Evolutionary conservation across 2,329 filamentous ascomycete genomes (phyloP).

Genomic region (Orbilia brochopaga): DNA sequence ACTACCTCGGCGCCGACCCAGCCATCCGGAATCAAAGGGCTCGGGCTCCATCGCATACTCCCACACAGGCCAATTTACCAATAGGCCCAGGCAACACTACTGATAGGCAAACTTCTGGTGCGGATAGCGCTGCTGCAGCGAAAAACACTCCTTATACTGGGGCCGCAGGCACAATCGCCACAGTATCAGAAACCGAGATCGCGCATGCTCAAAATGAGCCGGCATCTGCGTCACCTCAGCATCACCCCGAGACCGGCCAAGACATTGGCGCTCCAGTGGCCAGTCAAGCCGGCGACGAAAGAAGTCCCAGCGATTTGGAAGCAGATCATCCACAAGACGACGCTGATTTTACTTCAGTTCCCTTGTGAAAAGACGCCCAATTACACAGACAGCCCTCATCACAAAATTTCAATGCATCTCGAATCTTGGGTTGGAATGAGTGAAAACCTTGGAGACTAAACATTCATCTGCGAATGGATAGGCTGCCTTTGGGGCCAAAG

Average conservation of each 20-base stretch:
- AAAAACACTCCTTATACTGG: background rate
- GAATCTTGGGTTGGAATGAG: background rate
- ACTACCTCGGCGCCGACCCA: constrained; percentile 84
- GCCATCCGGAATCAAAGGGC: constrained; percentile 31
- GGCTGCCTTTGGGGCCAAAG: too few relatives aligned
- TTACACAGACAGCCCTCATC: too few relatives aligned
- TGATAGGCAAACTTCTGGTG: constrained; percentile 33
- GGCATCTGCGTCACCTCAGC: constrained; percentile 2
- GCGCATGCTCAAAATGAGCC: background rate
- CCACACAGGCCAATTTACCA: constrained; percentile 15
- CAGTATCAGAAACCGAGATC: constrained; percentile 13
- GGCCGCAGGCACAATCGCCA: background rate
- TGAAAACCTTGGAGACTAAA: background rate
- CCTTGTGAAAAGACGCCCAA: constrained; percentile 15
- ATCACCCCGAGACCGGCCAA: background rate
- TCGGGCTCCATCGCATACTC: constrained; percentile 27
- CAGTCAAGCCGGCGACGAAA: constrained; percentile 7
- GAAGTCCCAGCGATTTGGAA: background rate
- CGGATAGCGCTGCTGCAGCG: constrained; percentile 5
- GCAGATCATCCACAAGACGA: constrained; percentile 34
- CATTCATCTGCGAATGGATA: too few relatives aligned
- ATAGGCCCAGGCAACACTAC: background rate
- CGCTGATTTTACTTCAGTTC: constrained; percentile 45
- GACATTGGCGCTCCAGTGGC: background rate
- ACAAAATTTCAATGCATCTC: too few relatives aligned